A percentile compares a stretch with the other conserved stretches of the same genome.
These are phyloP conservation scores for Tolypocladium sp. DNA, from an alignment of 2,329 filamentous ascomycete species.

Conservation along the genomic window DNA sequence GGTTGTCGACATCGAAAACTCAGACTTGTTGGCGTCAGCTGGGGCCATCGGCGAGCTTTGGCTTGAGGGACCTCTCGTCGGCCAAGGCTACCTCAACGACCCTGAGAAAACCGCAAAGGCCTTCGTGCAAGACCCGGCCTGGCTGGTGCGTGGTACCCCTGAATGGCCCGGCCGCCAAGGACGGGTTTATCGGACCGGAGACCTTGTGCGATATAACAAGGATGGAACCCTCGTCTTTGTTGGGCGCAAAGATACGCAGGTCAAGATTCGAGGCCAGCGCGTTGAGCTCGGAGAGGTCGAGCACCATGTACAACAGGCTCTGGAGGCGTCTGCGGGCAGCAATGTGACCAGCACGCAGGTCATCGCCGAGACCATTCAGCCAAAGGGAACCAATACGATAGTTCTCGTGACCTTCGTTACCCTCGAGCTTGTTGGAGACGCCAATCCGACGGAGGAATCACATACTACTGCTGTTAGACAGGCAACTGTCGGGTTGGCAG, in stretches of 20 bases:
- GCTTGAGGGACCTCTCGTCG: constrained; percentile 11
- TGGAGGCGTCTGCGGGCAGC: neutral
- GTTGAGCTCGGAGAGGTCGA: constrained; percentile 30
- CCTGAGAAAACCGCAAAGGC: constrained; percentile 9
- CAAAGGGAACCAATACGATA: constrained; percentile 1
- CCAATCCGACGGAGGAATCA: neutral
- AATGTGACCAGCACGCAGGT: neutral
- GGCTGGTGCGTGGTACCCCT: constrained; percentile 2
- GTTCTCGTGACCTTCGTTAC: constrained; percentile 7
- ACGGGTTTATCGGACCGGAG: constrained; percentile 36
- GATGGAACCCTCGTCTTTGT: constrained; percentile 27
- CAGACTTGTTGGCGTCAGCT: constrained; percentile 7
- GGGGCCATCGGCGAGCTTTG: constrained; percentile 10
- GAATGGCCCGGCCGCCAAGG: neutral
- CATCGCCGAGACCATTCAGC: constrained; percentile 4
- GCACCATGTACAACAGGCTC: constrained; percentile 2
- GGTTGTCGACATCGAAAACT: constrained; percentile 8
- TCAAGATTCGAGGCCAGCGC: constrained; percentile 46
- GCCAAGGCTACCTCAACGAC: constrained; percentile 10
- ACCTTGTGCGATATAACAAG: constrained; percentile 30
- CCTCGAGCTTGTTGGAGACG: neutral
- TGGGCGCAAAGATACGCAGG: constrained; percentile 43
- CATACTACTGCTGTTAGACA: neutral
- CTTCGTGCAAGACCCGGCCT: constrained; percentile 9
- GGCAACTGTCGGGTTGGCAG: neutral